Percentiles rank a stretch among this genome's conserved stretches.
These are phyloP conservation scores for Ceratocystis lukuohia DNA, from an alignment of 2,329 filamentous ascomycete genomes.

Conservation along the genomic window DNA sequence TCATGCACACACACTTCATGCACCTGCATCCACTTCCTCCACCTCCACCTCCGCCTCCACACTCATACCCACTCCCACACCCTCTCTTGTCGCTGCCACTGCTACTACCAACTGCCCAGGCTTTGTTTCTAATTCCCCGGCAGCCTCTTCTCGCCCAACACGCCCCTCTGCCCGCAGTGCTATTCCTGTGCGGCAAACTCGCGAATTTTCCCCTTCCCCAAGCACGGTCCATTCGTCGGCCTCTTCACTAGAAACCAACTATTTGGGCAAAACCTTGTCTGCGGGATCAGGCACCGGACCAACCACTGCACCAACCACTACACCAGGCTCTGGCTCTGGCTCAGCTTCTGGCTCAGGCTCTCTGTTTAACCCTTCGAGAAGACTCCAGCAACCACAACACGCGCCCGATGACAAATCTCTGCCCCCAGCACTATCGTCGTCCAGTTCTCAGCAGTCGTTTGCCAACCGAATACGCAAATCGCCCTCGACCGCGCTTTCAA, in stretches of 20 bases:
- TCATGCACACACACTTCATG: not conserved
- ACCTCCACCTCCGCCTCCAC: not conserved
- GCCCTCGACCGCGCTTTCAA: slow-evolving; percentile 25
- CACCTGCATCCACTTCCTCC: slow-evolving; percentile 3
- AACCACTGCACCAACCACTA: not conserved
- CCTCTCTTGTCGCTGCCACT: not conserved
- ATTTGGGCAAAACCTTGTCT: slow-evolving; percentile 8
- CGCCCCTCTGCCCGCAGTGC: slow-evolving; percentile 14
- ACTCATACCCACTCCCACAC: not conserved
- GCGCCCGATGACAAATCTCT: slow-evolving; percentile 8
- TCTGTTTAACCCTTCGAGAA: slow-evolving; percentile 1
- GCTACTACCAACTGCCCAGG: not conserved
- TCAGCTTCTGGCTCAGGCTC: slow-evolving; percentile 1
- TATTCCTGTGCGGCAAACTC: slow-evolving; percentile 17
- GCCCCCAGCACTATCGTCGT: not conserved
- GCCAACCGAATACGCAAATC: slow-evolving; percentile 46
- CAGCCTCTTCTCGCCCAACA: slow-evolving; percentile 10
- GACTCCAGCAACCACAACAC: slow-evolving; percentile 3
- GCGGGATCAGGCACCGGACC: not conserved
- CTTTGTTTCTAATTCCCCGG: not conserved
- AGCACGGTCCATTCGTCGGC: slow-evolving; percentile 11
- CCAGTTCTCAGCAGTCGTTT: slow-evolving; percentile 32
- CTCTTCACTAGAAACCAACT: slow-evolving; percentile 15
- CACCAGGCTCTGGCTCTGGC: not conserved
- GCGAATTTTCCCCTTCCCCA: slow-evolving; percentile 17